phyloP scores from a whole-genome alignment of 2,329 filamentous ascomycete species.

The Didymella pomorum region DNA sequence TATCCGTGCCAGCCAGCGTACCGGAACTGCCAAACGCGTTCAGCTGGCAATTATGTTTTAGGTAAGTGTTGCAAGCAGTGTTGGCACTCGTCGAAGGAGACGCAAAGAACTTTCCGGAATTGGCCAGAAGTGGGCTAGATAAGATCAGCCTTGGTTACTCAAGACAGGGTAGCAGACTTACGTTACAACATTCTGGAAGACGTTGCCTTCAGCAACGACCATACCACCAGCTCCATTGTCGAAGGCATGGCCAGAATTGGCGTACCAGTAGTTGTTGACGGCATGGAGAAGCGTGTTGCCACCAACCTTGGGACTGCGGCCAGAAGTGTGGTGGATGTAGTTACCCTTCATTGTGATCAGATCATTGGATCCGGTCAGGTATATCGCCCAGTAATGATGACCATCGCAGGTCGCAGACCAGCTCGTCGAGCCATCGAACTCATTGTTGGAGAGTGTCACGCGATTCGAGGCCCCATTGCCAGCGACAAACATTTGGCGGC shows the following conservation, averaged over 20 bases:
- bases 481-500: slow-evolving; percentile 66
- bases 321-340: slow-evolving; percentile 65
- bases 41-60: slow-evolving; percentile 60
- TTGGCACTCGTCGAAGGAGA: slow-evolving; percentile 48
- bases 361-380: slow-evolving; percentile 63
- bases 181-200: slow-evolving; percentile 62
- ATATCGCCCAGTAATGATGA: slow-evolving; percentile 67
- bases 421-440: slow-evolving; percentile 61
- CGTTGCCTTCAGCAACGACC: slow-evolving; percentile 63
- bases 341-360: slow-evolving; percentile 65
- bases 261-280: slow-evolving; percentile 68
- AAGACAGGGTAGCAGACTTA: background rate
- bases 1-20: slow-evolving; percentile 46
- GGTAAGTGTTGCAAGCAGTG: slow-evolving; percentile 52
- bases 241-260: slow-evolving; percentile 64
- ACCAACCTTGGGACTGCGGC: slow-evolving; percentile 63
- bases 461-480: slow-evolving; percentile 61
- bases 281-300: slow-evolving; percentile 64
- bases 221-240: slow-evolving; percentile 50
- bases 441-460: slow-evolving; percentile 66
- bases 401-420: slow-evolving; percentile 65
- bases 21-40: slow-evolving; percentile 52
- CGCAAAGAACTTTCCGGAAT: slow-evolving; percentile 51
- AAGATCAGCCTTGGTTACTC: background rate
- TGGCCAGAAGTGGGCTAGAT: slow-evolving; percentile 46